phyloP scores from a whole-genome alignment of 441 rosid genomes.

The Breynia disticha region DNA sequence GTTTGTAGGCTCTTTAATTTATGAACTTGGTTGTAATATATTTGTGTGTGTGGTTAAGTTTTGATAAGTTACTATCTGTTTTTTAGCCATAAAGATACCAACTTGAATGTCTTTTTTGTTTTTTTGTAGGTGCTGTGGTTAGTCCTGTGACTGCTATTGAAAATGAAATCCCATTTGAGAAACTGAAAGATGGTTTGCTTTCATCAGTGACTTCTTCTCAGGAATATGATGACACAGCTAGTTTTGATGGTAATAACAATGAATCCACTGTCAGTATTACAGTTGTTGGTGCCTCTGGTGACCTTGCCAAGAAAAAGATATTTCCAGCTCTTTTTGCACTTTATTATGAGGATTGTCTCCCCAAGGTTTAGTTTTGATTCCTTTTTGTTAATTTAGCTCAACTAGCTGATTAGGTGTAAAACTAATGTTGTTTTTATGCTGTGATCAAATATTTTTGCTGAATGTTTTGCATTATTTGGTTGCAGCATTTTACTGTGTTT shows the following conservation, averaged over 20 bases:
- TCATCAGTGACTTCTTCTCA: slow-evolving; percentile 29
- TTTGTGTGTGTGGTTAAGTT: no score
- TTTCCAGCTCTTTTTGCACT: slow-evolving; percentile 95
- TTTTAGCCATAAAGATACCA: no score
- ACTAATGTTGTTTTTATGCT: slow-evolving; percentile 5
- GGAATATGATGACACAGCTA: slow-evolving; percentile 26
- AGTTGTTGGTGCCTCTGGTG: slow-evolving; percentile 92
- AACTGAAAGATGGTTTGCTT: slow-evolving; percentile 37
- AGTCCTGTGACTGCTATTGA: slow-evolving; percentile 27
- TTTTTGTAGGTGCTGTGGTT: slow-evolving; percentile 50
- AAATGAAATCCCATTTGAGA: slow-evolving; percentile 30
- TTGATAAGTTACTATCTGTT: no score
- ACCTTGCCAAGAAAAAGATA: slow-evolving; percentile 82
- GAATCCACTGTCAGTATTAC: slow-evolving; percentile 64
- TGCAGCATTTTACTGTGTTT: slow-evolving; percentile 56
- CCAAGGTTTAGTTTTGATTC: slow-evolving; percentile 34
- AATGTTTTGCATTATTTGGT: background rate
- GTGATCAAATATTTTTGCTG: slow-evolving; percentile 1
- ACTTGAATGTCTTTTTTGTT: background rate
- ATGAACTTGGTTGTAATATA: slow-evolving; percentile 6
- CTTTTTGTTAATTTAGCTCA: background rate
- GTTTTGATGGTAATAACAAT: slow-evolving; percentile 24
- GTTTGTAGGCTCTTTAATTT: no score
- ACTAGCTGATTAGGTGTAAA: no score
- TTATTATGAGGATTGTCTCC: slow-evolving; percentile 68